phyloP scores from a whole-genome alignment of 2,329 filamentous ascomycete species.

The Stagonosporopsis rhizophila region DNA sequence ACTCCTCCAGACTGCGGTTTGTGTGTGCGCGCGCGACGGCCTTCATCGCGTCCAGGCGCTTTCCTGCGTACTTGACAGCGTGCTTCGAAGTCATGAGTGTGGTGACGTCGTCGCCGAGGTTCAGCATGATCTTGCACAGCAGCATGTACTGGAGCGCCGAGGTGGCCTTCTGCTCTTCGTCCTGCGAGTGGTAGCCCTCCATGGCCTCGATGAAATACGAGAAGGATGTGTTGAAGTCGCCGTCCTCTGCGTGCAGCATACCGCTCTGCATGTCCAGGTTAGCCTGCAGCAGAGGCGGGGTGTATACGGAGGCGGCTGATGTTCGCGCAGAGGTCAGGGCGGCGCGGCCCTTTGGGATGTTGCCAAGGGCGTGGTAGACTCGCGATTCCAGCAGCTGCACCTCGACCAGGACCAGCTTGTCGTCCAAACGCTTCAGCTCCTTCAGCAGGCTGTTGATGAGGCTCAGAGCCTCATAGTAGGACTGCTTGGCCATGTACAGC shows the following conservation, averaged over 20 bases:
- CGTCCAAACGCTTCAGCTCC: slow-evolving; percentile 96
- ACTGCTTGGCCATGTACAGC: slow-evolving; percentile 96
- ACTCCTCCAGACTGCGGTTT: slow-evolving; percentile 95
- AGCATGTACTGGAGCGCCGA: slow-evolving; percentile 99
- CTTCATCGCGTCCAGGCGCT: slow-evolving; percentile 98
- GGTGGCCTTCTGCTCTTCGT: slow-evolving; percentile 89
- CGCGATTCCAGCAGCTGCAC: slow-evolving; percentile 96
- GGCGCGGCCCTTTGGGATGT: slow-evolving; percentile 93
- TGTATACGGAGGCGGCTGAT: slow-evolving; percentile 96
- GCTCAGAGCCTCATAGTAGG: slow-evolving; percentile 95
- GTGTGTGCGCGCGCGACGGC: slow-evolving; percentile 94
- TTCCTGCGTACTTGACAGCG: slow-evolving; percentile 92
- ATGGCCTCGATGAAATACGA: slow-evolving; percentile 99
- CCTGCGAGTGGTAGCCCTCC: slow-evolving; percentile 93
- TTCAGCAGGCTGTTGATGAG: slow-evolving; percentile 96
- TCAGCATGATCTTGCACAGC: slow-evolving; percentile 99
- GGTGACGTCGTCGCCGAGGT: slow-evolving; percentile 94
- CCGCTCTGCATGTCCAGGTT: slow-evolving; percentile 99
- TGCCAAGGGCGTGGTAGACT: slow-evolving; percentile 96
- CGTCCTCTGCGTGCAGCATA: slow-evolving; percentile 97
- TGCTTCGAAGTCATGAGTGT: slow-evolving; percentile 95
- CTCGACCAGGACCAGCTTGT: slow-evolving; percentile 97
- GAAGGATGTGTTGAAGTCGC: slow-evolving; percentile 98
- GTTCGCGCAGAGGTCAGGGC: slow-evolving; percentile 94
- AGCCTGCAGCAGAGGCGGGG: slow-evolving; percentile 90